Base-by-base conservation (phyloP, 768 basidiomycete species). In the Leucocoprinus birnbaumii region DNA sequence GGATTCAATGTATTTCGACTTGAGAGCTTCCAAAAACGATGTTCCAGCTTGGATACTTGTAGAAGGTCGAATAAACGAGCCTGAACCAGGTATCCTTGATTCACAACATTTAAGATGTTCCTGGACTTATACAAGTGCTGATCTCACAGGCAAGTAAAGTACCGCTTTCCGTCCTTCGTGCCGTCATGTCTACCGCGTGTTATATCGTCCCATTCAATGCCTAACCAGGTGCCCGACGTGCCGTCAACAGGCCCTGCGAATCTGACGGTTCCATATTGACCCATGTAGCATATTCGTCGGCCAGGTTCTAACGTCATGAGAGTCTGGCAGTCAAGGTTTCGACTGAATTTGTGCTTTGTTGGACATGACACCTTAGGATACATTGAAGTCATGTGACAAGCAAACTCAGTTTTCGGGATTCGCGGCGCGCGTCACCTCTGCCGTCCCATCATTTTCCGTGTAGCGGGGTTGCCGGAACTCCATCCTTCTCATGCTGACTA, bases 181-280 rank as follows among this genome's bases (percentile, higher is more conserved):
- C 96, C 96, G 61, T 89, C 83, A 66, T 98, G 94, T 67, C 89
- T 95, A 24, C 96, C 96, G 54, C 94, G 82, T 7, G 67, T 57
- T 18, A 85, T 80, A 63, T 93, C 86, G 65, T 98, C 96, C 91
- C 95, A 98, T 71, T 98, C 96, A 45, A 98, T 81, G n/a, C 96
- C 96, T n/a, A 94, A 77, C 95, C 95, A 98, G 11, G 69, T 61
- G 3, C 89, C 91, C 2, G 70, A 63, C 0, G 89, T 84, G 13
- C 79, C 79, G 16, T 81, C 72, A 18, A 95, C 84, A 1, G 67
- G 59, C 1, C 93, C 93, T 13, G 79, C 69, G 63, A 80, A 94
- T 68, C 71, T 82, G 58, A 96, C 69, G 3, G 90, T 92, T 2
- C 88, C 92, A 42, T 80, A 64, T 62, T 84, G 65, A 18, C 77